Evolutionary conservation across 2,329 filamentous ascomycete species (phyloP).

Genomic region (Talaromyces amestolkiae): DNA sequence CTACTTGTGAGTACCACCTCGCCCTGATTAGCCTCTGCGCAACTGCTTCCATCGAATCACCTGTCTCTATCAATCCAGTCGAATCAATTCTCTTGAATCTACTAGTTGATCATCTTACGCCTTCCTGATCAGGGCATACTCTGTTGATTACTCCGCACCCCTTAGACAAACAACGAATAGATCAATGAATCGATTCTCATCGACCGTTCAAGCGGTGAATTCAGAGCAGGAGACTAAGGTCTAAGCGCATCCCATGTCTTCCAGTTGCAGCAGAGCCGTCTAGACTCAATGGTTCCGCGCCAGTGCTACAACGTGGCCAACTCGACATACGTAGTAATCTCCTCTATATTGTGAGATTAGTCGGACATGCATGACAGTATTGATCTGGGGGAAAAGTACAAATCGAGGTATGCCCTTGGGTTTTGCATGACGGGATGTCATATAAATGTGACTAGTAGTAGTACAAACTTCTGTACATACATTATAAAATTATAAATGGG

Average conservation of each 20-base stretch:
- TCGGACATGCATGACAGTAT: not conserved
- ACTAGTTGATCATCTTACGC: not conserved
- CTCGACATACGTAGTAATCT: not conserved
- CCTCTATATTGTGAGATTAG: not conserved
- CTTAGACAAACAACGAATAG: not conserved
- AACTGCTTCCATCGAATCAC: constrained; percentile 3
- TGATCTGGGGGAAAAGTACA: no score
- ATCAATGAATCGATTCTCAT: not conserved
- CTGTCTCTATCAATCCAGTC: not conserved
- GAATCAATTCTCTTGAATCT: not conserved
- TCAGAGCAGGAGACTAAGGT: not conserved
- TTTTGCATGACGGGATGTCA: no score
- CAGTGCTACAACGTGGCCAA: not conserved
- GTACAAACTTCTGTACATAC: not conserved
- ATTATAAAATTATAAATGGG: not conserved
- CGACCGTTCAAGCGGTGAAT: not conserved
- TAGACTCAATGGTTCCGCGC: not conserved
- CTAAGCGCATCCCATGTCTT: not conserved
- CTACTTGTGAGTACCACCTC: not conserved
- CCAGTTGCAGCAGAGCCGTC: not conserved
- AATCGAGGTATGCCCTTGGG: no score
- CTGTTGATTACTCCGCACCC: not conserved
- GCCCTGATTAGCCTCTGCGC: not conserved
- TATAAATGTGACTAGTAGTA: no score
- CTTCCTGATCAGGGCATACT: not conserved